phyloP scores from a whole-genome alignment of 495 filamentous ascomycete species.

The Lentithecium fluviatile region DNA sequence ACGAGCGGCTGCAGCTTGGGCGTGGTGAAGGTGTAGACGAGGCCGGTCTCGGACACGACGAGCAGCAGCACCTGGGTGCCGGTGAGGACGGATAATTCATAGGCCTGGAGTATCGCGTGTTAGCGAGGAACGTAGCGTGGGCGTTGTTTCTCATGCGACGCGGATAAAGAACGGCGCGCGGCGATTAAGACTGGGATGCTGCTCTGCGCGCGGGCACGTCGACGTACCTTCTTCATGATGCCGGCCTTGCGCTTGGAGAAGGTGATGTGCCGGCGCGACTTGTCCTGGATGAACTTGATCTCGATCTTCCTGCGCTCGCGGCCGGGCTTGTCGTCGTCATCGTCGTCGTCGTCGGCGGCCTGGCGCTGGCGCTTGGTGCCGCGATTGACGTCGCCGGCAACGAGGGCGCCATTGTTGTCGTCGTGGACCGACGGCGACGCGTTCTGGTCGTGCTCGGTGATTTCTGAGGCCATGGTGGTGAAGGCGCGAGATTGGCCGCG shows the following conservation, averaged over 20 bases:
- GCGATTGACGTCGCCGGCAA: conserved; percentile 62
- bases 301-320: conserved; percentile 99
- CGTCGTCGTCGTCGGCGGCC: conserved; percentile 87
- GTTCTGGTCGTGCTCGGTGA: conserved; percentile 49
- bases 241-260: conserved; percentile 99
- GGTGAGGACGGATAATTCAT: conserved; percentile 95
- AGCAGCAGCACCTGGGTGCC: conserved; percentile 96
- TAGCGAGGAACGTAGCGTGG: conserved; percentile 20
- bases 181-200: conserved; percentile 23
- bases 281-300: conserved; percentile 99
- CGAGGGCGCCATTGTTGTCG: conserved; percentile 52
- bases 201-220: conserved; percentile 11
- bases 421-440: conserved; percentile 53
- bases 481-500: conserved; percentile 26
- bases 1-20: conserved; percentile 98
- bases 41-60: conserved; percentile 96
- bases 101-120: conserved; percentile 62
- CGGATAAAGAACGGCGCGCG: conserved; percentile 16
- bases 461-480: conserved; percentile 40
- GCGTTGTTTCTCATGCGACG: conserved; percentile 32
- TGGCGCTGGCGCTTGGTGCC: conserved; percentile 89
- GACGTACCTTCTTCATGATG: conserved; percentile 98
- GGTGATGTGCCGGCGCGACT: conserved; percentile 99
- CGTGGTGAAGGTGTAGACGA: conserved; percentile 99
- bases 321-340: conserved; percentile 96